A percentile compares a stretch with the other conserved stretches of the same genome.
phyloP scores from a whole-genome alignment of 2,329 filamentous ascomycete genomes.

The Neurospora sp. region DNA sequence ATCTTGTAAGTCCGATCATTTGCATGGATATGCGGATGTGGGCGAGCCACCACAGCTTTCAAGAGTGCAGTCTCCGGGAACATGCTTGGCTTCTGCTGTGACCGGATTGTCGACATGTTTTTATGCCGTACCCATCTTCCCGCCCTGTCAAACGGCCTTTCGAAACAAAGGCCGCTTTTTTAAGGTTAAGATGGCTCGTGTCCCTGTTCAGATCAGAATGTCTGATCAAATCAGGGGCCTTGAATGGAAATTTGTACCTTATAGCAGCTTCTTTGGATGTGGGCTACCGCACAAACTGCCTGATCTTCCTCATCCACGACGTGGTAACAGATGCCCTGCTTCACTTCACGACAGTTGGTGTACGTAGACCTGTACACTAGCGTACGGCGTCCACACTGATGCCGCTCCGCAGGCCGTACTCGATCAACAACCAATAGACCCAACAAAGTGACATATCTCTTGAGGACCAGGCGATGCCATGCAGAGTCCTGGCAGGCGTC shows the following conservation, averaged over 20 bases:
- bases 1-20: conserved; percentile 21
- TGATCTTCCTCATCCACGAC: conserved; percentile 15
- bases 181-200: conserved; percentile 15
- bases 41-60: conserved; percentile 23
- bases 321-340: conserved; percentile 9
- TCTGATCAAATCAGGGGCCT: conserved; percentile 13
- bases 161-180: conserved; percentile 14
- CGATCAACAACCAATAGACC: neutral
- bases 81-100: conserved; percentile 30
- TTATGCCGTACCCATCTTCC: conserved; percentile 32
- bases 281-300: neutral
- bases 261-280: neutral
- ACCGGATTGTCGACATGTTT: conserved; percentile 38
- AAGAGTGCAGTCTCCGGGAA: conserved; percentile 22
- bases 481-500: neutral
- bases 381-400: neutral
- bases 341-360: conserved; percentile 1
- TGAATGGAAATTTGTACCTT: conserved; percentile 1
- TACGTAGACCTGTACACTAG: conserved; percentile 5
- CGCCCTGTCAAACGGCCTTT: conserved; percentile 19
- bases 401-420: neutral
- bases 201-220: conserved; percentile 18
- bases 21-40: conserved; percentile 17
- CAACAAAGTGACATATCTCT: neutral
- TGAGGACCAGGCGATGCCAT: neutral